Base-by-base conservation (phyloP, 768 basidiomycete species). In the Phaeotremella skinneri region DNA sequence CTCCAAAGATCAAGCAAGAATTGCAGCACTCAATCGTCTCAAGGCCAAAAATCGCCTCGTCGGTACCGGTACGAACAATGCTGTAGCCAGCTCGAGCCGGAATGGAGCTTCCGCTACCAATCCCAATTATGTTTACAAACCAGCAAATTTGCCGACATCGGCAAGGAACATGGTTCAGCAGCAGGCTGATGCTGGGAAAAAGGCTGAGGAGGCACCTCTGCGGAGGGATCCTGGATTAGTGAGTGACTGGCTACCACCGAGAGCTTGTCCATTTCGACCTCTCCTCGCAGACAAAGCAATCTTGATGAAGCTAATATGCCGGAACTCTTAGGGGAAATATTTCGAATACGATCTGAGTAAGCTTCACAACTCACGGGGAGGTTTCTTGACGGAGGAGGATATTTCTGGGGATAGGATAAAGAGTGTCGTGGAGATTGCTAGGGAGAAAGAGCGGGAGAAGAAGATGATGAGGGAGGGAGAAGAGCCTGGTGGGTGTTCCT, bases 341-440 rank as follows among this genome's bases (percentile, higher is more conserved):
- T 94, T 94, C 65, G 94, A 98, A 65, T 98, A 96, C 84, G 93
- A 97, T 76, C 78, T 97, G 14, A 89, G 89, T 13, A 97, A 96
- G 81, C 89, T 97, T 86, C 87, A 91, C 71, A 97, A 99, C 76
- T 87, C 91, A 6, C 89, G 92, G 74, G 96, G 94, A 51, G 96
- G 96, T 1, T 99, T 97, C 77, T 78, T 99, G 70, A 81, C 94
- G 4, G 90, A 94, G 63, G 92, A 94, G 43, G 86, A 84, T n/a
- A 84, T 85, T 64, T 68, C 66, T 42, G 67, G 67, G 0, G 70
- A 72, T 43, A 32, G 66, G 56, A 88, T 89, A 62, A 82, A 85
- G 1, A 86, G 90, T 67, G 90, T 89, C 57, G 86, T 88, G 25
- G 78, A 85, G 59, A 81, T 85, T 48, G 79, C 85, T 62, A 88